A percentile compares a stretch with the other conserved stretches of the same genome.
Evolutionary conservation across 768 basidiomycete genomes (phyloP).

Genomic region (Trametes coccinea): DNA sequence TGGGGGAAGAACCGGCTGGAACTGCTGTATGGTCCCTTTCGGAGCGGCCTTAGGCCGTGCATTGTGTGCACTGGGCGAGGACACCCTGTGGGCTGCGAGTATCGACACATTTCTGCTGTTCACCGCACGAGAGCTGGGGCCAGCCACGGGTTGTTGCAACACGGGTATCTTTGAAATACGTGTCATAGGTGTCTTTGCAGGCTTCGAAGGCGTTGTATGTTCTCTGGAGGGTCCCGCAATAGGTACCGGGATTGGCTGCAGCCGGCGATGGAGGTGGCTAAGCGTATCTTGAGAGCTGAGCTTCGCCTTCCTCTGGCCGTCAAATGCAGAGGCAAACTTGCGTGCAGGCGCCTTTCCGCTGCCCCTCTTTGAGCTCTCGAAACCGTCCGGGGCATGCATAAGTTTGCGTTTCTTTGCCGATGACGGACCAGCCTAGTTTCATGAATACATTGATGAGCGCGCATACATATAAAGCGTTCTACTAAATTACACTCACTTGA

Average conservation of each 20-base stretch:
- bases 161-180: background rate
- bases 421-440: background rate
- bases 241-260: background rate
- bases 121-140: background rate
- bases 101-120: constrained; percentile 4
- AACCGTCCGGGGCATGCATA: constrained; percentile 14
- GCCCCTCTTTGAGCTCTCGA: background rate
- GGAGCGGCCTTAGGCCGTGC: background rate
- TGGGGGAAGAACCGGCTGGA: constrained; percentile 5
- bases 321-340: constrained; percentile 21
- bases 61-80: background rate
- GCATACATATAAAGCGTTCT: background rate
- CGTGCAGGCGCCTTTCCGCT: background rate
- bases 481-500: no score
- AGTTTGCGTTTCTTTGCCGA: constrained; percentile 18
- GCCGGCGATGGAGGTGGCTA: background rate
- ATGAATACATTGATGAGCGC: background rate
- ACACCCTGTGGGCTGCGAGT: background rate
- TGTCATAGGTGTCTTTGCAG: no score
- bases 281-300: background rate
- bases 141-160: background rate
- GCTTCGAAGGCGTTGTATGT: background rate
- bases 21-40: background rate
- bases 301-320: constrained; percentile 5
- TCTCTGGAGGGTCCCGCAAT: constrained; percentile 1